Percentiles rank a stretch among this genome's conserved stretches.
phyloP scores from a whole-genome alignment of 495 filamentous ascomycete species.

The Beverwykella pulmonaria region DNA sequence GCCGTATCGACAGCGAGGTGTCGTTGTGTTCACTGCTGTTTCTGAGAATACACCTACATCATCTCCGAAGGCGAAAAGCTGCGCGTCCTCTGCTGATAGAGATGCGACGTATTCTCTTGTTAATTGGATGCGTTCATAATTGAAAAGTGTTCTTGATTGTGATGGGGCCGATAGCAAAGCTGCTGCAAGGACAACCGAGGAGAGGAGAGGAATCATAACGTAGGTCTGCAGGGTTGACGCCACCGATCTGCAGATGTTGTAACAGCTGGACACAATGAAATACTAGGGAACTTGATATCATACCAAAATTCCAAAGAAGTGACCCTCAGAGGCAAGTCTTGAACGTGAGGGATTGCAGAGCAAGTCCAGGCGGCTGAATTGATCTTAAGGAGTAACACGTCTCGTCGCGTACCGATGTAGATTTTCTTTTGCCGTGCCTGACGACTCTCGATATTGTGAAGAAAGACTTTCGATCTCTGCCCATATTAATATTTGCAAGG shows the following conservation, averaged over 20 bases:
- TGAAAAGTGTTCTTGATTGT: conserved; percentile 14
- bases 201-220: conserved; percentile 14
- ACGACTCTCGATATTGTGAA: conserved; percentile 3
- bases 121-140: conserved; percentile 22
- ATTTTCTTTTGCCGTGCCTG: conserved; percentile 15
- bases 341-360: neutral
- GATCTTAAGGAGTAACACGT: conserved; percentile 8
- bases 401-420: neutral
- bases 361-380: conserved; percentile 1
- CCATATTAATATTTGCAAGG: conserved; percentile 11
- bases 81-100: conserved; percentile 19
- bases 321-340: neutral
- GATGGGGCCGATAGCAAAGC: conserved; percentile 6
- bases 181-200: conserved; percentile 14
- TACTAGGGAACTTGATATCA: neutral
- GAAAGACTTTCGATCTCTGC: neutral
- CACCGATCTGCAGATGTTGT: neutral
- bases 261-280: neutral
- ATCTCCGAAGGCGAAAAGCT: conserved; percentile 25
- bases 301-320: conserved; percentile 3
- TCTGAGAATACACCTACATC: neutral
- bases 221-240: neutral
- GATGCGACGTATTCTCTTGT: conserved; percentile 23
- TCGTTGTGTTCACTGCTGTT: conserved; percentile 12
- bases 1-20: conserved; percentile 15